phyloP scores from a whole-genome alignment of 2,329 filamentous ascomycete genomes.

The Scedosporium dehoogii region DNA sequence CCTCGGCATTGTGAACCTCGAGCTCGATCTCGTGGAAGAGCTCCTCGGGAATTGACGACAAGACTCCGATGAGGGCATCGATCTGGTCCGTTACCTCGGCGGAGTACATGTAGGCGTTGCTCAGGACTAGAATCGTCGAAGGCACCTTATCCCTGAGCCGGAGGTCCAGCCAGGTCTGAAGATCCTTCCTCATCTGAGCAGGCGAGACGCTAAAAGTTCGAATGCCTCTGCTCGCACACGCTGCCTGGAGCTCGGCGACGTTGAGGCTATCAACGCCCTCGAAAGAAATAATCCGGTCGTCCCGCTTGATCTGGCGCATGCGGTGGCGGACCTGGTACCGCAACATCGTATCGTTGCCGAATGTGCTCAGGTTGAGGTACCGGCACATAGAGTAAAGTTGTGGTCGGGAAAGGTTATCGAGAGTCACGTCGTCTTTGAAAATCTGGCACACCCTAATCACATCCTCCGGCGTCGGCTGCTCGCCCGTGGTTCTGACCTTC shows the following conservation, averaged over 20 bases:
- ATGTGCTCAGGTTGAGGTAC: constrained; percentile 96
- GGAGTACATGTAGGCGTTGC: constrained; percentile 97
- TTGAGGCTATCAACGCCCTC: constrained; percentile 90
- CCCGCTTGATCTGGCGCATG: constrained; percentile 98
- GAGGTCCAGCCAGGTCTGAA: constrained; percentile 89
- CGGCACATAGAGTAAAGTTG: constrained; percentile 96
- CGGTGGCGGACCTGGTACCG: constrained; percentile 94
- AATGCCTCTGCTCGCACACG: constrained; percentile 84
- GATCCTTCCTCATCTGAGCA: constrained; percentile 74
- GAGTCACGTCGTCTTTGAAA: constrained; percentile 93
- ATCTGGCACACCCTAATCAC: constrained; percentile 99
- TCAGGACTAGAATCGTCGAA: constrained; percentile 87
- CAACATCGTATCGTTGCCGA: constrained; percentile 95
- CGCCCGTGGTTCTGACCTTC: constrained; percentile 85
- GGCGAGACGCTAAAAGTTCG: constrained; percentile 89
- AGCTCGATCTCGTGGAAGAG: constrained; percentile 99
- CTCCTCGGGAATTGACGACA: constrained; percentile 93
- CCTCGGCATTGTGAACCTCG: constrained; percentile 93
- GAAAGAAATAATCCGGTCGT: constrained; percentile 87
- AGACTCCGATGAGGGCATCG: constrained; percentile 81
- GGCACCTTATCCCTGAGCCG: constrained; percentile 91
- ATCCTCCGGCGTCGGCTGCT: constrained; percentile 77
- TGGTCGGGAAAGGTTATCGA: constrained; percentile 92
- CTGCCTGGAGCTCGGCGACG: constrained; percentile 86
- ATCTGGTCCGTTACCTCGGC: constrained; percentile 86